These are phyloP conservation scores for Kazachstania kunashirensis DNA, from an alignment of 805 yeast genomes.

Conservation along the genomic window DNA sequence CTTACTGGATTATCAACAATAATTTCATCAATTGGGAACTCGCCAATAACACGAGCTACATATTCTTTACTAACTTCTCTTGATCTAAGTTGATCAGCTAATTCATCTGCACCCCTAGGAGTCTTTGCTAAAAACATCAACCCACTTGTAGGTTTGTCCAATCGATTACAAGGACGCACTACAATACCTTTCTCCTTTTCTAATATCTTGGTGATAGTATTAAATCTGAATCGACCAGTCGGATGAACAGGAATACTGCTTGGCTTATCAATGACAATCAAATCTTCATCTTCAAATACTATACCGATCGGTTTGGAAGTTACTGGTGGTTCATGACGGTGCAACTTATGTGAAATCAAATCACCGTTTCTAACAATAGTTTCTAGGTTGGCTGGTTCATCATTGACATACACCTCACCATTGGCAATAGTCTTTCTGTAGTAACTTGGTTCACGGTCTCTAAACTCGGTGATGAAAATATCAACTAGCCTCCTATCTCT, in stretches of 20 bases:
- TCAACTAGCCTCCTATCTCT: conserved; percentile 71
- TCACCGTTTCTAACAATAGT: conserved; percentile 74
- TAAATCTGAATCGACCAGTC: conserved; percentile 71
- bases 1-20: conserved; percentile 56
- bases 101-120: conserved; percentile 64
- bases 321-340: conserved; percentile 88
- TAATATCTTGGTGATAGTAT: conserved; percentile 67
- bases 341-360: conserved; percentile 64
- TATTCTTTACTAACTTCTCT: conserved; percentile 73
- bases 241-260: conserved; percentile 95
- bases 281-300: conserved; percentile 62
- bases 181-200: conserved; percentile 47
- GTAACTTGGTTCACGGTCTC: conserved; percentile 63
- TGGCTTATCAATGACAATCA: conserved; percentile 85
- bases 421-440: conserved; percentile 44
- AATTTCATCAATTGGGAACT: conserved; percentile 56
- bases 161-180: conserved; percentile 81
- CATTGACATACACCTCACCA: conserved; percentile 73
- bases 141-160: conserved; percentile 89
- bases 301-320: conserved; percentile 46
- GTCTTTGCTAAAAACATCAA: conserved; percentile 83
- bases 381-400: conserved; percentile 50
- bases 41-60: conserved; percentile 79
- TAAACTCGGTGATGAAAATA: conserved; percentile 72
- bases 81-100: conserved; percentile 63